Conservation (phyloP, 495 filamentous ascomycete genomes). For the Lophiostoma macrostomum region DNA sequence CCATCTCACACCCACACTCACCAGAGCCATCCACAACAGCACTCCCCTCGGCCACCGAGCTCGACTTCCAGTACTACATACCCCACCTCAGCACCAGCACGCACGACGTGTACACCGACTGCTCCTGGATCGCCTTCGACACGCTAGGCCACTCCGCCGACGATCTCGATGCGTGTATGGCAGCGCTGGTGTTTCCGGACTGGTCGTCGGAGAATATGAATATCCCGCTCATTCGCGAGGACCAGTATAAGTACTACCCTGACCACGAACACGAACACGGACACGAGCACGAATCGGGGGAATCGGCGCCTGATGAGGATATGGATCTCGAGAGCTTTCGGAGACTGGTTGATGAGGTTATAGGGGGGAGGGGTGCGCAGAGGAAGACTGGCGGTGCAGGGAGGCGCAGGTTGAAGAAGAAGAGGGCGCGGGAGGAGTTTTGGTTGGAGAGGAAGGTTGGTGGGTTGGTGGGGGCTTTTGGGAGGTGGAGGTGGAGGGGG, state of each 20-base stretch:
- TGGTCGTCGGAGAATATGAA: background rate
- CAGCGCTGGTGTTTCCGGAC: no score
- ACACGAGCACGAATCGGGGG: no score
- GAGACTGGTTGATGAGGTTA: background rate
- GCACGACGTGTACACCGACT: constrained; percentile 13
- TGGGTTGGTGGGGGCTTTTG: background rate
- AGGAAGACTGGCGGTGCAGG: background rate
- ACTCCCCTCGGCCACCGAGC: background rate
- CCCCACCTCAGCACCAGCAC: constrained; percentile 7
- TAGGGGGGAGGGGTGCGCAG: background rate
- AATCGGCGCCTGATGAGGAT: no score
- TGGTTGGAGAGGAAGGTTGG: constrained; percentile 4
- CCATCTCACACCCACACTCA: background rate
- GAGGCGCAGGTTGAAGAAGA: constrained; percentile 10
- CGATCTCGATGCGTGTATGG: no score
- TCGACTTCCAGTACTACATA: constrained; percentile 21
- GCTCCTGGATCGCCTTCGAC: no score
- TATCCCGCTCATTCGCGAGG: constrained; percentile 6
- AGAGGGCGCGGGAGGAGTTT: constrained; percentile 6
- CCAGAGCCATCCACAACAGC: background rate
- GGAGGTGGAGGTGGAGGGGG: background rate
- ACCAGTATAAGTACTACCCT: constrained; percentile 11
- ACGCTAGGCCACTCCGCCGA: no score
- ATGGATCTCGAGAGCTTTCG: no score
- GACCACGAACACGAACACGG: no score